Base-by-base conservation (phyloP, 352 stramenopile genomes). In the Phytophthora tentaculata region DNA sequence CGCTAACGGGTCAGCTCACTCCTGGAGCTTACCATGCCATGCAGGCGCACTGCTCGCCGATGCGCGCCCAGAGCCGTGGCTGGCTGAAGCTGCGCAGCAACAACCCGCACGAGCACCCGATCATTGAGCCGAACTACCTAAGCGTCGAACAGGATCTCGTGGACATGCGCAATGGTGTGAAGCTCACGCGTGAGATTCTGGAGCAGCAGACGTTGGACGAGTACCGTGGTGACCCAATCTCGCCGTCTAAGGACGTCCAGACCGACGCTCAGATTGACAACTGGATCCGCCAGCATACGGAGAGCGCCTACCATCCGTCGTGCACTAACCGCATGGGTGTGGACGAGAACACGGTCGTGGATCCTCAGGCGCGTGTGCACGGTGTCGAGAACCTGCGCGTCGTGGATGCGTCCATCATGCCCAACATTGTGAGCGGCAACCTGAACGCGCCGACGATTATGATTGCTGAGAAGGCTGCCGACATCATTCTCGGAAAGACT, bases 391-490 rank as follows among this genome's bases (percentile, higher is more conserved):
- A 89, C 54, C 76, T 98, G 35, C 87, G 91, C 29, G 75, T 98
- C 12, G 91, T 95, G 2, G 96, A 98, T 67, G 93, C 95, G 28
- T 97, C 89, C 43, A 92, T 98, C 64, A 98, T 98, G 83, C 95
- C 95, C 41, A 96, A 92, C 70, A 97, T 98, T 53, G 80, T 97
- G 54, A 98, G 92, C 55, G 96, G 96, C 47, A 98, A 98, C 69
- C 81, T 97, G 17, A 98, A 98, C 73, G 91, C 74, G 1, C 96
- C 94, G n/a, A 91, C 94, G 28, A 96, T 98, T 70, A 97, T 98
- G 80, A 78, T 98, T 35, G 95, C 90, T 12, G 95, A 98, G 69
- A 98, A 97, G 71, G 92, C 90, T 17, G 93, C 95, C 37, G 90
- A 98, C 58, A 95, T 98, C 60, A 97, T 98, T 47, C 73, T 94